phyloP scores from a whole-genome alignment of 371 early-diverging fungal species.

The Lichtheimia hyalospora region DNA sequence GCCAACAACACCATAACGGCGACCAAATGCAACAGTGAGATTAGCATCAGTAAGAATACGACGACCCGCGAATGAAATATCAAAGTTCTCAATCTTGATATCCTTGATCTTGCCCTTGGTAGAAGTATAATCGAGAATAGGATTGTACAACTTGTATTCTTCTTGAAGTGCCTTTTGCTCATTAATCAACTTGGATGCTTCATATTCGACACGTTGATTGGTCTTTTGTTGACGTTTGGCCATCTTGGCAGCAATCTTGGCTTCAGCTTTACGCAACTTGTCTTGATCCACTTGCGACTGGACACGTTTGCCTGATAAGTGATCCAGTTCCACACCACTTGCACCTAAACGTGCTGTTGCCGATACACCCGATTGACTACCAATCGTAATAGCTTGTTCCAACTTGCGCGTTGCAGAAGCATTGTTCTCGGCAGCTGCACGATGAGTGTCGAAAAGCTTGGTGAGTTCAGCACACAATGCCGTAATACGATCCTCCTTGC shows the following conservation, averaged over 20 bases:
- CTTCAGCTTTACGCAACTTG: constrained; percentile 92
- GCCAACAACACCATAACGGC: constrained; percentile 96
- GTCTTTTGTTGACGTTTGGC: constrained; percentile 78
- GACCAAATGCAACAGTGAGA: constrained; percentile 84
- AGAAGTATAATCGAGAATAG: constrained; percentile 82
- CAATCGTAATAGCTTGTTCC: constrained; percentile 62
- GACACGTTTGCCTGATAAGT: constrained; percentile 65
- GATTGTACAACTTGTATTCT: constrained; percentile 73
- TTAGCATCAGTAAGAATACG: constrained; percentile 88
- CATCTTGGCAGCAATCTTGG: constrained; percentile 87
- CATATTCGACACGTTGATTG: constrained; percentile 61
- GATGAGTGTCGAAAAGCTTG: constrained; percentile 36
- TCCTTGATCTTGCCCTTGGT: constrained; percentile 90
- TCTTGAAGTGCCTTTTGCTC: constrained; percentile 70
- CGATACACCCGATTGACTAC: constrained; percentile 51
- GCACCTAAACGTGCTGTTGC: constrained; percentile 52
- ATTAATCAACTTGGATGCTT: constrained; percentile 79
- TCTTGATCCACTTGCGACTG: constrained; percentile 88
- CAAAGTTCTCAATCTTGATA: constrained; percentile 94
- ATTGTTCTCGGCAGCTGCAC: constrained; percentile 3
- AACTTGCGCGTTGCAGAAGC: constrained; percentile 32
- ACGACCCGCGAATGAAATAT: constrained; percentile 93
- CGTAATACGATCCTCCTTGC: constrained; percentile 61
- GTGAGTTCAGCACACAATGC: constrained; percentile 64
- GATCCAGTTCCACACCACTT: constrained; percentile 64